phyloP scores from a whole-genome alignment of 2,329 filamentous ascomycete species.

The Botryotinia globosa region DNA sequence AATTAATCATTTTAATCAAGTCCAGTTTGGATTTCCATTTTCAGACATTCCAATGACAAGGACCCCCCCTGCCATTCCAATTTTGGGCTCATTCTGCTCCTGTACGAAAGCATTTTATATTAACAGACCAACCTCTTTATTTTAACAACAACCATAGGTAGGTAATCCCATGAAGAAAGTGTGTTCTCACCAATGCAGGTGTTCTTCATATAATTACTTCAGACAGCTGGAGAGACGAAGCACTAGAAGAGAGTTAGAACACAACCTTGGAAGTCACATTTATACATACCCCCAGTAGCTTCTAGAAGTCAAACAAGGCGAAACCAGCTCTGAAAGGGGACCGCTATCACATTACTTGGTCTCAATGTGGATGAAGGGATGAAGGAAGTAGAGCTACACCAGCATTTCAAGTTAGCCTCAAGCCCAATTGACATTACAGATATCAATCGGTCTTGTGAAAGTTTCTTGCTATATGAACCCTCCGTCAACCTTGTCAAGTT shows the following conservation, averaged over 20 bases:
- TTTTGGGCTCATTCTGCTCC: not conserved
- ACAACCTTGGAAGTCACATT: not conserved
- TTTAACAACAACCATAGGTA: not conserved
- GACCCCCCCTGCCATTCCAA: not conserved
- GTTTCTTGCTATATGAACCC: not conserved
- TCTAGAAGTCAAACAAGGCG: not conserved
- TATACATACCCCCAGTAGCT: not conserved
- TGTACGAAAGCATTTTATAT: constrained; percentile 14
- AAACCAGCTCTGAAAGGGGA: not conserved
- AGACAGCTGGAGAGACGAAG: not conserved
- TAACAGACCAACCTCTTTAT: constrained; percentile 19
- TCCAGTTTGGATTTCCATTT: not conserved
- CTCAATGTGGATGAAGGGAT: not conserved
- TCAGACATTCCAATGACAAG: constrained; percentile 1
- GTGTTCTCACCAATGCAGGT: not conserved
- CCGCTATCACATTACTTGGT: not conserved
- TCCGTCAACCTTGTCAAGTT: not conserved
- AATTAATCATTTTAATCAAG: not conserved
- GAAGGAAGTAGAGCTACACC: not conserved
- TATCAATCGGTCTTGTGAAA: not conserved
- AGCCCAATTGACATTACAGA: not conserved
- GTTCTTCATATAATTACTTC: not conserved
- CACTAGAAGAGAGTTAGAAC: not conserved
- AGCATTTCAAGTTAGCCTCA: not conserved
- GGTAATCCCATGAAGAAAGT: not conserved